Conservation (phyloP, 345 rosid genomes). For the Citrus trifoliata region DNA sequence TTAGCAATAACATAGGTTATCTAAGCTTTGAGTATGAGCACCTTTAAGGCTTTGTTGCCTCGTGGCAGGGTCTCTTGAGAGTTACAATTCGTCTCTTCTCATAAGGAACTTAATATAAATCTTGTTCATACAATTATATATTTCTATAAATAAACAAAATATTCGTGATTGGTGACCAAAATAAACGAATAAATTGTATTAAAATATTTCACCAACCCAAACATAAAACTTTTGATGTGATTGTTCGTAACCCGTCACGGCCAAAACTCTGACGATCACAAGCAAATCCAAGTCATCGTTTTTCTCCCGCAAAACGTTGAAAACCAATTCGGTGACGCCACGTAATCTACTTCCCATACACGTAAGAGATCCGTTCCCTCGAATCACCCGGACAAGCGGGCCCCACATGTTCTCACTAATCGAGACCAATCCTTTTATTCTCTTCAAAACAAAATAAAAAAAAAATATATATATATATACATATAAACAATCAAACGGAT, state of each 20-base stretch:
- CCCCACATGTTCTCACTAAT: slow-evolving; percentile 48
- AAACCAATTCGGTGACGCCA: slow-evolving; percentile 29
- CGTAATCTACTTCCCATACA: slow-evolving; percentile 35
- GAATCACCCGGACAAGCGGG: slow-evolving; percentile 47
- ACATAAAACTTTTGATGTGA: slow-evolving; percentile 31
- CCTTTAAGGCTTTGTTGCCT: too few relatives aligned
- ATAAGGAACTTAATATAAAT: too few relatives aligned
- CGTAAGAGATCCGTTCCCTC: slow-evolving; percentile 45
- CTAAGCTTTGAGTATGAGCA: too few relatives aligned
- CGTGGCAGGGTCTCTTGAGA: too few relatives aligned
- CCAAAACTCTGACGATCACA: slow-evolving; percentile 6
- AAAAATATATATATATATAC: too few relatives aligned
- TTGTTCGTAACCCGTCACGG: slow-evolving; percentile 31
- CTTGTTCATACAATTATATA: too few relatives aligned
- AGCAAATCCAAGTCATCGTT: not conserved
- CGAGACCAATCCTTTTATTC: slow-evolving; percentile 29
- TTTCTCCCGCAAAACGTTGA: too few relatives aligned
- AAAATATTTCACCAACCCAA: not conserved
- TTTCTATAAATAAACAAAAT: too few relatives aligned
- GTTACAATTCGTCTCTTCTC: too few relatives aligned
- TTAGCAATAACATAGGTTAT: too few relatives aligned
- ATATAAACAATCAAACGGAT: slow-evolving; percentile 10
- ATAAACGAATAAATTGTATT: too few relatives aligned
- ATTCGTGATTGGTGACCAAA: too few relatives aligned
- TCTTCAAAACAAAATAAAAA: not conserved